A percentile compares a stretch with the other conserved stretches of the same genome.
Conservation (phyloP, 306 rosid genomes). For the Medicago ruthenica region DNA sequence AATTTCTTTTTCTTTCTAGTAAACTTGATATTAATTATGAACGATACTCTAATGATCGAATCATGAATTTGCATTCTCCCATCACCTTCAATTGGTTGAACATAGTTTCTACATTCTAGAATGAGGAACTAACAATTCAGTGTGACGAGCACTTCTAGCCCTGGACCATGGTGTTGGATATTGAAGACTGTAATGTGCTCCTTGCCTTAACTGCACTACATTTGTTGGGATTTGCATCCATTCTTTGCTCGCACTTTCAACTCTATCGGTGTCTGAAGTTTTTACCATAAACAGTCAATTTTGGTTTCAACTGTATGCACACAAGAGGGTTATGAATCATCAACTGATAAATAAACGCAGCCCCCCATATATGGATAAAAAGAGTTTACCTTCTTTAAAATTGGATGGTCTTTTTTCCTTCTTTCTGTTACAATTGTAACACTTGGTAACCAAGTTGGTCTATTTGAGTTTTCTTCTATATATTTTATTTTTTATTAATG, state of each 20-base stretch:
- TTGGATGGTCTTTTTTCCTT: not conserved
- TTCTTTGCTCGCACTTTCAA: not conserved
- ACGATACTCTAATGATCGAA: not conserved
- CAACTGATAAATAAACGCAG: not conserved
- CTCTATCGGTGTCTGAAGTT: conserved; percentile 4
- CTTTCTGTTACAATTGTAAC: conserved; percentile 1
- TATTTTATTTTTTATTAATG: not conserved
- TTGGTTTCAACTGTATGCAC: not conserved
- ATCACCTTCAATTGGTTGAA: not conserved
- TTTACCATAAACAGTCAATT: not conserved
- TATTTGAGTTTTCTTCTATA: not conserved
- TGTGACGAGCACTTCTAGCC: conserved; percentile 3
- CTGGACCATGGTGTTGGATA: conserved; percentile 1
- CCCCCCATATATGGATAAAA: not conserved
- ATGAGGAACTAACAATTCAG: not conserved
- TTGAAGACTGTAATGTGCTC: conserved; percentile 14
- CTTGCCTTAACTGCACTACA: conserved; percentile 4
- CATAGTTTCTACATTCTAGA: not conserved
- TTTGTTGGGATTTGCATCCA: conserved; percentile 26
- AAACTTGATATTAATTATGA: conserved; percentile 9
- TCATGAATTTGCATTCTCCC: not conserved
- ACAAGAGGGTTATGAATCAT: not conserved
- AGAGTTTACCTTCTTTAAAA: not conserved
- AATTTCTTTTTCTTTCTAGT: conserved; percentile 23
- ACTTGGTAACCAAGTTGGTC: not conserved